Percentiles rank a stretch among this genome's conserved stretches.
phyloP scores from a whole-genome alignment of 177 flowering plant genomes.

The Telopea speciosissima region DNA sequence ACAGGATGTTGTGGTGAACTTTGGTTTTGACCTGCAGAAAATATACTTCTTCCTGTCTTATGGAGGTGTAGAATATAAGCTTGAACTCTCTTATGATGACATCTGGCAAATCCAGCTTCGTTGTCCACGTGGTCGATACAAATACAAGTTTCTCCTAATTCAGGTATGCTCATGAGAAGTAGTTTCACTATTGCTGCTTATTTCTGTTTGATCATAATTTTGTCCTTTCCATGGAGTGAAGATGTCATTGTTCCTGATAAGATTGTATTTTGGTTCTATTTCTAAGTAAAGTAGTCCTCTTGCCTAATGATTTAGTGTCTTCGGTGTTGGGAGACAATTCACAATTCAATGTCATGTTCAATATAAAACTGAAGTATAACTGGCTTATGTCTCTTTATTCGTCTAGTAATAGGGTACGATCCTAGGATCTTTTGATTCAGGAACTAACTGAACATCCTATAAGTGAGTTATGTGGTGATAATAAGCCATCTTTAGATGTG shows the following conservation, averaged over 20 bases:
- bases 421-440: too few species aligned
- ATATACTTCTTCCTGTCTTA: constrained; percentile 30
- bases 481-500: too few species aligned
- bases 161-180: constrained; percentile 32
- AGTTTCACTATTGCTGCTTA: not conserved
- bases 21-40: constrained; percentile 39
- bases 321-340: not conserved
- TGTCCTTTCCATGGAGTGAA: not conserved
- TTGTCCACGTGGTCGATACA: constrained; percentile 20
- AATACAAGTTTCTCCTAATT: constrained; percentile 39
- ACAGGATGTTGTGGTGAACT: constrained; percentile 27
- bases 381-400: too few species aligned
- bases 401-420: too few species aligned
- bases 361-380: too few species aligned
- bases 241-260: not conserved
- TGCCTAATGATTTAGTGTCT: not conserved
- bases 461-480: too few species aligned
- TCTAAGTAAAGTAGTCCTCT: not conserved
- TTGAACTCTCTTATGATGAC: constrained; percentile 47
- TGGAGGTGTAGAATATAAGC: constrained; percentile 28
- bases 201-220: not conserved
- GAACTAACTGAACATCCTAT: too few species aligned
- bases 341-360: not conserved
- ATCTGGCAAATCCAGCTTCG: constrained; percentile 55
- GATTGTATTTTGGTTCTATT: too few species aligned